phyloP scores from a whole-genome alignment of 192 early-diverging fungal species.

The Obelidium mucronatum region DNA sequence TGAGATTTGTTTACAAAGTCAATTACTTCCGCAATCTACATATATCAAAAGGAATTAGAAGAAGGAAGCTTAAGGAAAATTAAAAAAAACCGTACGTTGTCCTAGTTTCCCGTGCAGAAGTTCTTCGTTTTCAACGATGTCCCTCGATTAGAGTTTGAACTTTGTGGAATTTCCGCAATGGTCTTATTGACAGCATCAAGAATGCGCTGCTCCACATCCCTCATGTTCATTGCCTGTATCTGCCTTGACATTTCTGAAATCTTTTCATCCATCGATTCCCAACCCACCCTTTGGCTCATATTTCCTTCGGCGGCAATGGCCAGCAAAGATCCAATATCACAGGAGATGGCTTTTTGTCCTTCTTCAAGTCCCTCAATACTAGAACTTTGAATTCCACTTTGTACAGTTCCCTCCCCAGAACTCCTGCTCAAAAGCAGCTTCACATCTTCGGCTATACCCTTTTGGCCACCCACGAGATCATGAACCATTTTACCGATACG shows the following conservation, averaged over 20 bases:
- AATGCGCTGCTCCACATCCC: not conserved
- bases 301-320: constrained; percentile 17
- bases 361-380: not conserved
- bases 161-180: not conserved
- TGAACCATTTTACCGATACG: constrained; percentile 58
- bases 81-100: constrained; percentile 25
- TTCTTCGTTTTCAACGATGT: constrained; percentile 7
- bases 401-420: not conserved
- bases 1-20: constrained; percentile 39
- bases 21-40: constrained; percentile 34
- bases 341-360: not conserved
- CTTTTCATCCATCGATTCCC: not conserved
- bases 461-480: too few species aligned
- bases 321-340: constrained; percentile 10
- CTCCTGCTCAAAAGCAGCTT: not conserved
- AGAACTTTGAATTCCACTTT: not conserved
- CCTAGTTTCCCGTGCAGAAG: constrained; percentile 21
- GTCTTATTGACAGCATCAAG: not conserved
- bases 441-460: not conserved
- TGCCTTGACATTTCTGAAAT: not conserved
- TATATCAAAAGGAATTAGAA: not conserved
- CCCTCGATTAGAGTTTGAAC: not conserved
- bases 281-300: too few species aligned
- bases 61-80: not conserved
- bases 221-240: not conserved